phyloP scores from a whole-genome alignment of 2,329 filamentous ascomycete species.

The Rugonectria rugulosa region DNA sequence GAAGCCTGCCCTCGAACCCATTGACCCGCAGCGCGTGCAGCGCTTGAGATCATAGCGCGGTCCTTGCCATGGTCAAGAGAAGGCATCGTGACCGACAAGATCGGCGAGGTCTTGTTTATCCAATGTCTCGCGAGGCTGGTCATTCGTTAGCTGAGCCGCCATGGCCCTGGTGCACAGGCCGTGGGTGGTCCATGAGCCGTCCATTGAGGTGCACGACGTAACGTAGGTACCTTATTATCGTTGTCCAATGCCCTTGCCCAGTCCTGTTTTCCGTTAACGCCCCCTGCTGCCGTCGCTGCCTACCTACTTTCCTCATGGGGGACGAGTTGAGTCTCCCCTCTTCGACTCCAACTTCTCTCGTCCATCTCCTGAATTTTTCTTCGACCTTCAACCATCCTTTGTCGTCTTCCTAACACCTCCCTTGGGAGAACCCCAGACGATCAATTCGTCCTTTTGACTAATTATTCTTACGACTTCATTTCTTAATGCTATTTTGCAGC shows the following conservation, averaged over 20 bases:
- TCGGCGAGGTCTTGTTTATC: not conserved
- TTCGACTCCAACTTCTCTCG: not conserved
- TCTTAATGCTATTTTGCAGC: not conserved
- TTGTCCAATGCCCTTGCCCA: not conserved
- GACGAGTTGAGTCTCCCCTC: not conserved
- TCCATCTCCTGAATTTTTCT: not conserved
- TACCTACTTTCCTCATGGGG: not conserved
- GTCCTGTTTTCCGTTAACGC: not conserved
- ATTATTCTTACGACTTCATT: not conserved
- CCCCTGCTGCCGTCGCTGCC: too few relatives aligned
- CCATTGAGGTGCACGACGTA: not conserved
- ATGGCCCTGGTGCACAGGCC: not conserved
- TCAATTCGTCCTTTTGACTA: not conserved
- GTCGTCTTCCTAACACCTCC: not conserved
- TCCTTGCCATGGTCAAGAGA: not conserved
- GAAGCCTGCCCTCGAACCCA: not conserved
- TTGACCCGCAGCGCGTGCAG: slow-evolving; percentile 5
- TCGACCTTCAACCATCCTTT: not conserved
- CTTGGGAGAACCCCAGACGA: too few relatives aligned
- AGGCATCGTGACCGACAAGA: not conserved
- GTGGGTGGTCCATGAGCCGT: not conserved
- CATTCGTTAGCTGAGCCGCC: not conserved
- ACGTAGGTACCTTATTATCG: not conserved
- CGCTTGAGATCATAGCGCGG: slow-evolving; percentile 7
- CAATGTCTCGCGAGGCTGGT: not conserved